Percentiles rank a stretch among this genome's conserved stretches.
Evolutionary conservation across 768 basidiomycete genomes (phyloP).

Genomic region (Tricholoma matsutake): DNA sequence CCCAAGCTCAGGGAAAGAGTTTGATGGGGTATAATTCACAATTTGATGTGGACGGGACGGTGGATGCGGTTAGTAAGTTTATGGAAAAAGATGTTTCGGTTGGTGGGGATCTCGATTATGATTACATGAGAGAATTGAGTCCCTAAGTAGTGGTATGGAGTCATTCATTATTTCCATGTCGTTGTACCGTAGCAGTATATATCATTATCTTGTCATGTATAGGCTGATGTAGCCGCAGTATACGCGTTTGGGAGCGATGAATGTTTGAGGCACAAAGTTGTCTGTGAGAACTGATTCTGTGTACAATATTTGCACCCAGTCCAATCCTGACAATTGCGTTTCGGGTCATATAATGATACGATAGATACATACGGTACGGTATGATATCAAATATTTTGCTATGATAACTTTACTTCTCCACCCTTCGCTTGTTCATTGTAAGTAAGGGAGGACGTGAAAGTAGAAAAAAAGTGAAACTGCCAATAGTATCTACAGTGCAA

Average conservation of each 20-base stretch:
- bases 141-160: conserved; percentile 13
- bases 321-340: not conserved
- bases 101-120: conserved; percentile 15
- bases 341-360: not conserved
- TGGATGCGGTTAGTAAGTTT: conserved; percentile 50
- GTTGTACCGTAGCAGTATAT: not conserved
- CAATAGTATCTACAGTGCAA: not conserved
- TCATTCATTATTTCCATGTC: not conserved
- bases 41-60: conserved; percentile 53
- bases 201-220: not conserved
- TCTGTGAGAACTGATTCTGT: too few species aligned
- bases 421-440: not conserved
- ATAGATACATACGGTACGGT: not conserved
- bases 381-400: not conserved
- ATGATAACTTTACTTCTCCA: not conserved
- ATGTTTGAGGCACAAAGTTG: too few species aligned
- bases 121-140: conserved; percentile 44
- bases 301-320: too few species aligned
- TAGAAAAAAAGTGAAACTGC: not conserved
- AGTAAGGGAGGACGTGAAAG: not conserved
- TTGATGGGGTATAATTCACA: conserved; percentile 52
- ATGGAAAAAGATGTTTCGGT: conserved; percentile 49
- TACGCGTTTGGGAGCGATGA: too few species aligned
- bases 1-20: conserved; percentile 20
- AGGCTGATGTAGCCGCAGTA: too few species aligned